These are phyloP conservation scores for Aaosphaeria pasadenensis DNA, from an alignment of 2,329 filamentous ascomycete genomes.

Conservation along the genomic window DNA sequence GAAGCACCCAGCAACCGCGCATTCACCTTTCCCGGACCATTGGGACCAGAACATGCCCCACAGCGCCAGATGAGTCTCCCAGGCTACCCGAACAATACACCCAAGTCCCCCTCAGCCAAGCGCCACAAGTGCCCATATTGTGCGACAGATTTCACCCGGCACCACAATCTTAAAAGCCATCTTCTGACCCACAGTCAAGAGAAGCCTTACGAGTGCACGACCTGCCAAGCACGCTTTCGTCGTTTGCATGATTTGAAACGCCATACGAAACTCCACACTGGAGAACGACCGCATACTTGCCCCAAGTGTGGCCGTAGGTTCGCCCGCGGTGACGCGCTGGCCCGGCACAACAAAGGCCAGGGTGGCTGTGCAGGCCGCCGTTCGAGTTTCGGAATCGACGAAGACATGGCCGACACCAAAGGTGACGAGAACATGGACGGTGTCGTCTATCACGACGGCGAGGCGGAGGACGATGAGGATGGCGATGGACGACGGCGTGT, in stretches of 20 bases:
- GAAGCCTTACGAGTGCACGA: conserved; percentile 91
- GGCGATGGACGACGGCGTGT: conserved; percentile 51
- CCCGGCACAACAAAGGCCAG: conserved; percentile 91
- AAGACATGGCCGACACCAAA: conserved; percentile 55
- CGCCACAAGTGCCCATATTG: conserved; percentile 97
- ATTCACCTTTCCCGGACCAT: conserved; percentile 64
- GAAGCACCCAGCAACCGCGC: conserved; percentile 50
- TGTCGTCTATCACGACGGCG: conserved; percentile 59
- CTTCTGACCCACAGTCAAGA: conserved; percentile 97
- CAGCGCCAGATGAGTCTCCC: conserved; percentile 59
- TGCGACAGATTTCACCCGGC: conserved; percentile 92
- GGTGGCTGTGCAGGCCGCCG: conserved; percentile 91
- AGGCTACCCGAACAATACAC: conserved; percentile 54
- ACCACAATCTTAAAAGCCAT: conserved; percentile 97
- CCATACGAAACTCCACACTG: conserved; percentile 94
- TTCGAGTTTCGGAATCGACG: conserved; percentile 79
- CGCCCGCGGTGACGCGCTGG: conserved; percentile 89
- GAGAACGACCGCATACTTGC: conserved; percentile 92
- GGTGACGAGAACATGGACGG: conserved; percentile 62
- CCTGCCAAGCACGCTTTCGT: conserved; percentile 90
- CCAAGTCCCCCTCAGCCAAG: conserved; percentile 73
- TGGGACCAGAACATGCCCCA: conserved; percentile 48
- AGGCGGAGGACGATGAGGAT: conserved; percentile 51
- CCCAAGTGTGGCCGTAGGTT: conserved; percentile 94
- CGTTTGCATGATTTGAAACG: conserved; percentile 93